A percentile compares a stretch with the other conserved stretches of the same genome.
These are phyloP conservation scores for Glarea lozoyensis DNA, from an alignment of 495 filamentous ascomycete species.

Conservation along the genomic window DNA sequence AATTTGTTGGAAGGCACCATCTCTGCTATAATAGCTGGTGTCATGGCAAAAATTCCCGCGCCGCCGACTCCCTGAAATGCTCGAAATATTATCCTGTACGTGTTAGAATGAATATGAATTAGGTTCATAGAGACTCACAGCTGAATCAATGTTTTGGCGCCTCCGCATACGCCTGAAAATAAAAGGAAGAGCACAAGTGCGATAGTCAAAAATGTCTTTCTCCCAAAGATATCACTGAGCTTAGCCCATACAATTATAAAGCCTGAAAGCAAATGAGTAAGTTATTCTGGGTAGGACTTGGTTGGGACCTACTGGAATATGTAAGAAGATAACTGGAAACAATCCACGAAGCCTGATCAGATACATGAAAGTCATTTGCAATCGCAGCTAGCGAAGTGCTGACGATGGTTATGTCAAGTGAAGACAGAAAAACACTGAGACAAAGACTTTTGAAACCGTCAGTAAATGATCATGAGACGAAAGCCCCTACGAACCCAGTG, in stretches of 20 bases:
- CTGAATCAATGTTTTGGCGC: constrained; percentile 29
- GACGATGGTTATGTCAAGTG: constrained; percentile 48
- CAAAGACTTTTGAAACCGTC: constrained; percentile 31
- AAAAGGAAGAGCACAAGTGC: constrained; percentile 40
- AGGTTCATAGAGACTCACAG: constrained; percentile 19
- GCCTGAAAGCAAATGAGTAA: constrained; percentile 3
- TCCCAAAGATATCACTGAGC: constrained; percentile 43
- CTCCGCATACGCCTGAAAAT: constrained; percentile 44
- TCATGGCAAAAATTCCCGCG: constrained; percentile 35
- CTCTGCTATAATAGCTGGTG: constrained; percentile 38
- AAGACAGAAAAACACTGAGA: constrained; percentile 40
- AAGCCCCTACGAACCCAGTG: background rate
- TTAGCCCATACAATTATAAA: constrained; percentile 34
- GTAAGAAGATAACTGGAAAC: constrained; percentile 48
- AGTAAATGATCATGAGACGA: background rate
- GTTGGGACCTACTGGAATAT: constrained; percentile 43
- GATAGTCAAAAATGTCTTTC: constrained; percentile 31
- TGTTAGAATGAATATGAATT: background rate
- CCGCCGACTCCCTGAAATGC: constrained; percentile 34
- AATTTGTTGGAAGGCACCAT: constrained; percentile 31
- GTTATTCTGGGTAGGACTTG: constrained; percentile 25
- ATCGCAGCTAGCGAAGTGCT: constrained; percentile 51
- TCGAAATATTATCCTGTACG: constrained; percentile 24
- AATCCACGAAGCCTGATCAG: constrained; percentile 43
- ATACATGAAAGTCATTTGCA: constrained; percentile 38